These are phyloP conservation scores for Grifola frondosa DNA, from an alignment of 1,284 basidiomycete species.

Conservation along the genomic window DNA sequence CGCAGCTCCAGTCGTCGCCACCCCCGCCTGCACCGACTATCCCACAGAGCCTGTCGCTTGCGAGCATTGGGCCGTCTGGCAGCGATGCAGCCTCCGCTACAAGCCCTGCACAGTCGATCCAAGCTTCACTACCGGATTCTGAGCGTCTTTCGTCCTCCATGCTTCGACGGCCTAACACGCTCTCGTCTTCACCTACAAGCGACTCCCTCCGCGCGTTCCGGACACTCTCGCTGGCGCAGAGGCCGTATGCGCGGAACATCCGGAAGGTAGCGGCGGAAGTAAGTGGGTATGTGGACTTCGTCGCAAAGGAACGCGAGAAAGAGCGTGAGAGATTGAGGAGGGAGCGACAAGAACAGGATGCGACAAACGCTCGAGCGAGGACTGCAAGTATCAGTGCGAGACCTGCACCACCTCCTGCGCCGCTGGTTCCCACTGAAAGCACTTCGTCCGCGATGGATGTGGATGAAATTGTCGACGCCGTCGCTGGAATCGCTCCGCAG, in stretches of 20 bases:
- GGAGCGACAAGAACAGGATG: conserved; percentile 43
- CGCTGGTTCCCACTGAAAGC: background rate
- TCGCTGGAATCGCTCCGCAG: background rate
- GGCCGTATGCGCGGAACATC: conserved; percentile 35
- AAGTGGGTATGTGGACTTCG: conserved; percentile 65
- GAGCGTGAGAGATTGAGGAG: conserved; percentile 69
- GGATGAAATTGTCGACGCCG: conserved; percentile 1
- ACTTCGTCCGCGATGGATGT: background rate
- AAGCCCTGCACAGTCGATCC: conserved; percentile 21
- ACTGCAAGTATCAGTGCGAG: conserved; percentile 2
- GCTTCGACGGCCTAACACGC: conserved; percentile 17
- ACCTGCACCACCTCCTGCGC: background rate
- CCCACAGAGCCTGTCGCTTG: conserved; percentile 11
- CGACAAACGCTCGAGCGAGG: conserved; percentile 12
- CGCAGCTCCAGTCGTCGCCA: conserved; percentile 66
- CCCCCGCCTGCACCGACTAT: conserved; percentile 28
- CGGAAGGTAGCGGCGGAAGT: conserved; percentile 54
- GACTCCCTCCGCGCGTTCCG: conserved; percentile 34
- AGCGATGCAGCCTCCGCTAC: conserved; percentile 11
- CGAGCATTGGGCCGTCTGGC: background rate
- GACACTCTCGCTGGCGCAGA: conserved; percentile 28
- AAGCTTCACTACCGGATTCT: background rate
- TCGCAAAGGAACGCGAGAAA: conserved; percentile 67
- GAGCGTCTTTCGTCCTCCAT: conserved; percentile 20
- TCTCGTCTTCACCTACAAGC: conserved; percentile 35